These are phyloP conservation scores for Firmiana major DNA, from an alignment of 345 rosid species.

Conservation along the genomic window DNA sequence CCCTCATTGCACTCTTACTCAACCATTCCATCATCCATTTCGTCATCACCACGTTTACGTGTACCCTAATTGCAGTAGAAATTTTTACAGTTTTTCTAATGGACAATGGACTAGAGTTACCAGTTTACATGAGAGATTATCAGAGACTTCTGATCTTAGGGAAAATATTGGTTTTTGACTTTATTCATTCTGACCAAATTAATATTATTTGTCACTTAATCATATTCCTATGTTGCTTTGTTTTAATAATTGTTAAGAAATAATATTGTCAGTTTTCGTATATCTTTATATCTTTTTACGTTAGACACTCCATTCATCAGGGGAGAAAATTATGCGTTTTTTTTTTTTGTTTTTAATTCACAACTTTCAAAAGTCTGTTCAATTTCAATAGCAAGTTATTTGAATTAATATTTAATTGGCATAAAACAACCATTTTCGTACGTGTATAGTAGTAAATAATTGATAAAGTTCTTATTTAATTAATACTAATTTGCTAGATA, in stretches of 20 bases:
- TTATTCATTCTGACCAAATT: neutral
- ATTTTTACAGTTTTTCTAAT: neutral
- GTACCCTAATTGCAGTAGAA: slow-evolving; percentile 8
- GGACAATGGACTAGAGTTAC: neutral
- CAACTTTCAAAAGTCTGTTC: no score
- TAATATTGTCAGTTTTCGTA: no score
- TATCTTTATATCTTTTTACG: no score
- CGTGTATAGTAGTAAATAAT: no score
- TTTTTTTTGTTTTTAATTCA: no score
- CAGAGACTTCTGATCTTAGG: neutral
- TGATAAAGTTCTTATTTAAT: no score
- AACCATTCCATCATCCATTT: slow-evolving; percentile 60
- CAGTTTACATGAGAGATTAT: neutral
- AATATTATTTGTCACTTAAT: neutral
- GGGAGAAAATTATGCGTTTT: no score
- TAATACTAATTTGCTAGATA: no score
- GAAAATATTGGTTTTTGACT: neutral
- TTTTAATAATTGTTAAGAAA: neutral
- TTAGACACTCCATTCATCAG: no score
- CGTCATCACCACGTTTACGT: slow-evolving; percentile 67
- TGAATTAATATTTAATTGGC: no score
- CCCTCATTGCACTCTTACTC: slow-evolving; percentile 66
- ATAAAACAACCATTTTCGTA: no score
- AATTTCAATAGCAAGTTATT: no score
- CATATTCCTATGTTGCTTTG: neutral